phyloP scores from a whole-genome alignment of 192 early-diverging fungal genomes.

The Polychytrium aggregatum region DNA sequence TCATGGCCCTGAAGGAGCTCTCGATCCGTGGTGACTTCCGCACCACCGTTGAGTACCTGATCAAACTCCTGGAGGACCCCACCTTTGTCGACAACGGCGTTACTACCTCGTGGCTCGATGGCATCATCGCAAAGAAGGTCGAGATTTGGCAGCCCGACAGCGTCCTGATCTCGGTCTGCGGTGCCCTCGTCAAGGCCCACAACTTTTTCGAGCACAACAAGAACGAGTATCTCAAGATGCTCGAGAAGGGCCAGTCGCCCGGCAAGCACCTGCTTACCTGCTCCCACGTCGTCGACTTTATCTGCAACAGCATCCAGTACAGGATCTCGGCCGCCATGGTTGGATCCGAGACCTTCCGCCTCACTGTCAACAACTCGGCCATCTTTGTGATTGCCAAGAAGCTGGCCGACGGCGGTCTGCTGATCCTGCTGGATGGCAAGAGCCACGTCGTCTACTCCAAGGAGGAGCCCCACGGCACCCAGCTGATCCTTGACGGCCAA shows the following conservation, averaged over 20 bases:
- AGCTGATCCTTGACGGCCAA: slow-evolving; percentile 82
- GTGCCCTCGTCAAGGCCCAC: slow-evolving; percentile 82
- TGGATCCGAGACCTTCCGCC: slow-evolving; percentile 65
- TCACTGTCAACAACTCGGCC: slow-evolving; percentile 73
- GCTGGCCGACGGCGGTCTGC: slow-evolving; percentile 82
- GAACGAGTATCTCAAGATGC: slow-evolving; percentile 63
- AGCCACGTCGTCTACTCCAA: slow-evolving; percentile 86
- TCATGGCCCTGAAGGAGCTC: slow-evolving; percentile 94
- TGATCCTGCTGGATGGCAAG: slow-evolving; percentile 83
- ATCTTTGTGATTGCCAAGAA: slow-evolving; percentile 74
- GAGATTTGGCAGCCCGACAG: slow-evolving; percentile 85
- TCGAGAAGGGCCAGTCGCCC: slow-evolving; percentile 92
- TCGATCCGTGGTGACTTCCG: slow-evolving; percentile 98
- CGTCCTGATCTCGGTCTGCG: slow-evolving; percentile 83
- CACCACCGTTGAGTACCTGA: slow-evolving; percentile 94
- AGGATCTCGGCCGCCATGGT: slow-evolving; percentile 72
- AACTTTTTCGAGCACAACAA: slow-evolving; percentile 46
- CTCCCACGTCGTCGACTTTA: slow-evolving; percentile 75
- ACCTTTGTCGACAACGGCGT: slow-evolving; percentile 83
- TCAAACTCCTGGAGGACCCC: slow-evolving; percentile 81
- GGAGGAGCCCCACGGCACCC: slow-evolving; percentile 80
- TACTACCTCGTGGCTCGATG: slow-evolving; percentile 94
- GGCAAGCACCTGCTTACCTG: slow-evolving; percentile 62
- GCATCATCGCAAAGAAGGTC: slow-evolving; percentile 75
- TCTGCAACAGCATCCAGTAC: slow-evolving; percentile 85